These are phyloP conservation scores for Carex parvula DNA, from an alignment of 176 grass and related monocot genomes.

Conservation along the genomic window DNA sequence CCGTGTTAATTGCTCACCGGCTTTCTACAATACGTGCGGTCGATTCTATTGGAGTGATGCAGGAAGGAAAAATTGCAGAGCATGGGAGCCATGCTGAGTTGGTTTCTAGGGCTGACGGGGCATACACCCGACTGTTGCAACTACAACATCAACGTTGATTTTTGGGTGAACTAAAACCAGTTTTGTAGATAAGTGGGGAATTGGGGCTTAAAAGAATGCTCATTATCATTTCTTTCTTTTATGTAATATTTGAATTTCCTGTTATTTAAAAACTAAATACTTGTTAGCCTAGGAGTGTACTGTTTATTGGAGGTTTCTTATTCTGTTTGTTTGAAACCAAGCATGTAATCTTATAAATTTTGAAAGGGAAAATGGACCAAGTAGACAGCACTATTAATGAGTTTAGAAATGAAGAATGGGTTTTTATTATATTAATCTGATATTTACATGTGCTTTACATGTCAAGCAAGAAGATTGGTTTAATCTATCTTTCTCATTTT, in stretches of 20 bases:
- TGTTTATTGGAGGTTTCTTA: not conserved
- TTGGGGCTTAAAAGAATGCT: not conserved
- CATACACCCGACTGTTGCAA: constrained; percentile 65
- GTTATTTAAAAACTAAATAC: not conserved
- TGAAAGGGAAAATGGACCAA: not conserved
- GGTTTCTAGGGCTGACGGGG: constrained; percentile 48
- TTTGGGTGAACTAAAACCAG: constrained; percentile 14
- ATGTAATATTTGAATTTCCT: not conserved
- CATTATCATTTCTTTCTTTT: not conserved
- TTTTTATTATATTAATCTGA: not conserved
- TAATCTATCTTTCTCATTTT: too few relatives aligned
- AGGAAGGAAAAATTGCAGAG: constrained; percentile 63
- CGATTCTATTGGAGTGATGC: constrained; percentile 57
- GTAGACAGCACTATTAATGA: not conserved
- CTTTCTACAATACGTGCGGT: constrained; percentile 63
- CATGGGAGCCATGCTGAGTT: constrained; percentile 76
- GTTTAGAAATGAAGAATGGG: not conserved
- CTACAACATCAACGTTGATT: constrained; percentile 51
- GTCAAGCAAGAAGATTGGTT: too few relatives aligned
- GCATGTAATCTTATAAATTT: not conserved
- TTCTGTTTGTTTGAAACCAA: not conserved
- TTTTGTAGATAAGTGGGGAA: constrained; percentile 49
- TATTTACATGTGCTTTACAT: too few relatives aligned
- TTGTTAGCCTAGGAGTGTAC: not conserved
- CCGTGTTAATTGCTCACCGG: constrained; percentile 71